A percentile compares a stretch with the other conserved stretches of the same genome.
Evolutionary conservation across 768 basidiomycete species (phyloP).

Genomic region (Epithele typhae): DNA sequence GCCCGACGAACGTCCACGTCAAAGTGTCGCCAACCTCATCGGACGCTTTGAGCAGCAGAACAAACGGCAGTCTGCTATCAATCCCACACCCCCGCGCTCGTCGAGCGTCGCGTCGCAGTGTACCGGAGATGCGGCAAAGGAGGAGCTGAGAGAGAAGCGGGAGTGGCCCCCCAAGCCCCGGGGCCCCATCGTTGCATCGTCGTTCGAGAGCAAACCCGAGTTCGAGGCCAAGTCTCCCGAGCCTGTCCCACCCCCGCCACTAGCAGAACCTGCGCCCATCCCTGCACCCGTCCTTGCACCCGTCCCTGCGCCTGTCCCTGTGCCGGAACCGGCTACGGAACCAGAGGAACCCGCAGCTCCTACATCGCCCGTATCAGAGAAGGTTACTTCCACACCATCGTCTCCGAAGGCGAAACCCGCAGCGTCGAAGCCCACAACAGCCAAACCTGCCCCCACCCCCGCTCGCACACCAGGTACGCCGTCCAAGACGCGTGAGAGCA

Average conservation of each 20-base stretch:
- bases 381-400: slow-evolving; percentile 5
- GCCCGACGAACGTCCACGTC: slow-evolving; percentile 84
- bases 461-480: slow-evolving; percentile 14
- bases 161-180: slow-evolving; percentile 63
- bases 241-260: slow-evolving; percentile 6
- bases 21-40: slow-evolving; percentile 87
- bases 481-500: slow-evolving; percentile 18
- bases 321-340: slow-evolving; percentile 3
- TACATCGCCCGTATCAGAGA: slow-evolving; percentile 10
- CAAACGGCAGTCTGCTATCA: slow-evolving; percentile 50
- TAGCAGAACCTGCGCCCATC: slow-evolving; percentile 4
- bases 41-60: slow-evolving; percentile 83
- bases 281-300: not conserved
- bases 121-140: slow-evolving; percentile 59
- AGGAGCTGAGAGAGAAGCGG: slow-evolving; percentile 64
- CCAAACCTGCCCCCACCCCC: slow-evolving; percentile 8
- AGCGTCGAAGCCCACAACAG: slow-evolving; percentile 2
- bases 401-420: slow-evolving; percentile 17
- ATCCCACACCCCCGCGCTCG: slow-evolving; percentile 45
- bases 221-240: slow-evolving; percentile 11
- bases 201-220: not conserved
- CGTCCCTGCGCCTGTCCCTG: not conserved
- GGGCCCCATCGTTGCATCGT: slow-evolving; percentile 1
- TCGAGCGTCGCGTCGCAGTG: slow-evolving; percentile 64
- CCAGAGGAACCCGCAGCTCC: slow-evolving; percentile 11